These are phyloP conservation scores for Xylaria sp. DNA, from an alignment of 2,329 filamentous ascomycete species.

Conservation along the genomic window DNA sequence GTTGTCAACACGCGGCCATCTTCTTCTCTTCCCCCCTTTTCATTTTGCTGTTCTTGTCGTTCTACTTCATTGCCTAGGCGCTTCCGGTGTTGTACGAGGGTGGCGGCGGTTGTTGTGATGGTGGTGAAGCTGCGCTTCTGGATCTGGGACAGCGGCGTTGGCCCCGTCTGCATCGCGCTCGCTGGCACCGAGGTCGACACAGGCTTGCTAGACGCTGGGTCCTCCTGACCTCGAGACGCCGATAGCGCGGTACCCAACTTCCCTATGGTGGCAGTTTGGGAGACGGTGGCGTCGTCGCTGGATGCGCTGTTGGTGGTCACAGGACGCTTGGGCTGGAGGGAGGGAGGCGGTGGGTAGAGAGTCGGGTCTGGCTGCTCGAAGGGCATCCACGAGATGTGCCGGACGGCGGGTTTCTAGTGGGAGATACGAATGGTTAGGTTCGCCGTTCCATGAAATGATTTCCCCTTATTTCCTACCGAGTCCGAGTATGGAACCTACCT, in stretches of 20 bases:
- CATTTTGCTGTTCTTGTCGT: background rate
- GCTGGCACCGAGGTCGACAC: slow-evolving; percentile 20
- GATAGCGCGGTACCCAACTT: background rate
- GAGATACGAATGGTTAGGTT: slow-evolving; percentile 11
- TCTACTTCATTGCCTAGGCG: background rate
- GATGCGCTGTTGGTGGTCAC: slow-evolving; percentile 5
- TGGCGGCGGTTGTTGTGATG: too few relatives aligned
- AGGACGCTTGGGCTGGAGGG: slow-evolving; percentile 33
- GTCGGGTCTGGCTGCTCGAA: slow-evolving; percentile 45
- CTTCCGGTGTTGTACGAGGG: background rate
- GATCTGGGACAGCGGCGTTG: slow-evolving; percentile 29
- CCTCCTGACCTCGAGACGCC: slow-evolving; percentile 12
- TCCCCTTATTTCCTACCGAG: too few relatives aligned
- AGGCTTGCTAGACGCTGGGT: slow-evolving; percentile 13
- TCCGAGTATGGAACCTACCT: background rate
- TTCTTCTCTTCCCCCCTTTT: too few relatives aligned
- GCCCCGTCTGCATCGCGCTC: slow-evolving; percentile 18
- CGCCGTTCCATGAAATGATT: too few relatives aligned
- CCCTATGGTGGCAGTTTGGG: slow-evolving; percentile 12
- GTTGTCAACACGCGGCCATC: too few relatives aligned
- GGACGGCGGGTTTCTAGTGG: slow-evolving; percentile 10
- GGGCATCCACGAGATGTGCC: slow-evolving; percentile 45
- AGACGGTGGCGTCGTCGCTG: background rate
- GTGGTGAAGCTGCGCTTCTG: slow-evolving; percentile 33
- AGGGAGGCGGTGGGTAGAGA: slow-evolving; percentile 35